phyloP scores from a whole-genome alignment of 176 grass and related monocot genomes.

The Alopecurus myosuroides region DNA sequence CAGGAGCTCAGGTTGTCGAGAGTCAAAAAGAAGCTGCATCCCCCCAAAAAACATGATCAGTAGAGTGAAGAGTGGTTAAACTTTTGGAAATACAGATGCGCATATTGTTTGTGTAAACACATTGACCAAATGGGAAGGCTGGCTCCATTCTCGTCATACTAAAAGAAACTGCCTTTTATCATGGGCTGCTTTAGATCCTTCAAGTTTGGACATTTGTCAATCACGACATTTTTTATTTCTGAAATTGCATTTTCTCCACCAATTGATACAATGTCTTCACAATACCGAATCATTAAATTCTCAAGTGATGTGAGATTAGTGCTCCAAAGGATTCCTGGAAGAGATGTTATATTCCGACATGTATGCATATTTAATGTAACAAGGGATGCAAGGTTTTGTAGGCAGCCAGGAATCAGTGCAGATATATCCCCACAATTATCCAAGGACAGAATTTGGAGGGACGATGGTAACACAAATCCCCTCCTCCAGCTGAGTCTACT shows the following conservation, averaged over 20 bases:
- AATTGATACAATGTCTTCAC: neutral
- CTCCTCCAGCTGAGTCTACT: rapidly evolving
- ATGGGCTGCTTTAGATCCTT: neutral
- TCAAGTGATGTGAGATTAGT: neutral
- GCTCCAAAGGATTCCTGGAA: neutral
- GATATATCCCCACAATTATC: neutral
- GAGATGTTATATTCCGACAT: neutral
- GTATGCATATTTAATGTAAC: rapidly evolving
- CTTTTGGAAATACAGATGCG: no score
- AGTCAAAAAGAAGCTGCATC: no score
- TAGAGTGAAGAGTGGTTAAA: no score
- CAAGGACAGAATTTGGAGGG: neutral
- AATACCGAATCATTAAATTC: rapidly evolving
- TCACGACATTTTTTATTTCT: neutral
- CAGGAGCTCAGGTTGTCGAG: no score
- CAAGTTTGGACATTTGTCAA: rapidly evolving
- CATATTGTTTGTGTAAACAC: neutral
- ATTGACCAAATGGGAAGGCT: neutral
- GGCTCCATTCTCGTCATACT: neutral
- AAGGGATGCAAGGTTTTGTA: neutral
- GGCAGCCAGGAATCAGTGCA: neutral
- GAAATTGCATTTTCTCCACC: neutral
- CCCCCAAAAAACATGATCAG: no score
- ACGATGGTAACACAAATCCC: neutral
- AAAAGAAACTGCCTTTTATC: neutral